Conservation (phyloP, 2,329 filamentous ascomycete species). For the Seiridium unicorne region DNA sequence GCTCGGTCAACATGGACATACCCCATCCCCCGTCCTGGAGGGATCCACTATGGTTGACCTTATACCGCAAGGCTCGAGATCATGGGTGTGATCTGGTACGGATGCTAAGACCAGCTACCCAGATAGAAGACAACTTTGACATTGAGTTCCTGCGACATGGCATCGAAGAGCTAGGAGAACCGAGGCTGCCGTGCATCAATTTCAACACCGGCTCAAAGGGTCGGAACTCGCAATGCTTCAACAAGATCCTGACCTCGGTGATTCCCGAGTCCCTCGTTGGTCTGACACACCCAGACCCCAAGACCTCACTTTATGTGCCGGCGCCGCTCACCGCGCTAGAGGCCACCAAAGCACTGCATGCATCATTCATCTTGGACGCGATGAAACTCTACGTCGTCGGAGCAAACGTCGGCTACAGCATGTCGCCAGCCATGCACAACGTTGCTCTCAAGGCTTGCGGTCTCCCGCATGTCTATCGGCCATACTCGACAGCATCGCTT, state of each 20-base stretch:
- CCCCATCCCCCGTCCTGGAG: slow-evolving; percentile 52
- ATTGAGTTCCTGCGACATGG: slow-evolving; percentile 54
- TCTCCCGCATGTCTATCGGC: slow-evolving; percentile 66
- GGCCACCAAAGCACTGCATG: slow-evolving; percentile 63
- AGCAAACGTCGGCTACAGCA: slow-evolving; percentile 68
- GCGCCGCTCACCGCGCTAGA: slow-evolving; percentile 58
- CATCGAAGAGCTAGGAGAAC: slow-evolving; percentile 39
- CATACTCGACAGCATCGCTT: slow-evolving; percentile 61
- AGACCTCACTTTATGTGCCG: slow-evolving; percentile 22
- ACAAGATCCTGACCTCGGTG: slow-evolving; percentile 62
- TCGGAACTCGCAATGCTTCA: slow-evolving; percentile 65
- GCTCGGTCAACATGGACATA: slow-evolving; percentile 44
- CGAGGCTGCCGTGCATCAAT: slow-evolving; percentile 53
- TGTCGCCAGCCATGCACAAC: slow-evolving; percentile 78
- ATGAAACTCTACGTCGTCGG: slow-evolving; percentile 75
- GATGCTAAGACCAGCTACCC: slow-evolving; percentile 55
- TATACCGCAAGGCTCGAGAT: slow-evolving; percentile 56
- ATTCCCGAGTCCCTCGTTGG: slow-evolving; percentile 38
- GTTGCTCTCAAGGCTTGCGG: slow-evolving; percentile 66
- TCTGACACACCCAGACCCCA: slow-evolving; percentile 13
- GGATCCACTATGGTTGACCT: slow-evolving; percentile 50
- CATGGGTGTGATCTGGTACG: slow-evolving; percentile 63
- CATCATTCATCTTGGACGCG: slow-evolving; percentile 64
- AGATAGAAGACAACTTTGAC: slow-evolving; percentile 62
- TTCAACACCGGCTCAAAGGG: slow-evolving; percentile 66